Base-by-base conservation (phyloP, 192 early-diverging fungal species). In the Phycomyces nitens region DNA sequence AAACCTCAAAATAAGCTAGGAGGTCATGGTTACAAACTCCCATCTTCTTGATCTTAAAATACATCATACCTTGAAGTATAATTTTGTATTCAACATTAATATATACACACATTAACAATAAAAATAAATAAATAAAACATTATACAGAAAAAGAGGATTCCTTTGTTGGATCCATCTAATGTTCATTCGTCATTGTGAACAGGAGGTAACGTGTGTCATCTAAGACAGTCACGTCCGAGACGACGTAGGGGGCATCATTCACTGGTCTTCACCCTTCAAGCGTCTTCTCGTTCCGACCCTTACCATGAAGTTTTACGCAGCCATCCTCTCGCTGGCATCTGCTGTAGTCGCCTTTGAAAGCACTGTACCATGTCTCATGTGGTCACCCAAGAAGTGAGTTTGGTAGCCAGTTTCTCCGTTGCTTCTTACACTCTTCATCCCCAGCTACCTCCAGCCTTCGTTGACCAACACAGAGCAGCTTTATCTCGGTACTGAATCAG, bases 301-400 rank as follows among this genome's bases (percentile, higher is more conserved):
- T 47, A 14, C 18, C 18, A 68, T 68, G 66, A 68, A 68, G 66
- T 11, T 68, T 39, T 55, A 53, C 39, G 34, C 49, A 26, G 69
- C 64, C n/a, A 38, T 71, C 22, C 29, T 74, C 23, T 57, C 72
- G 5, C 53, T 74, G 10, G 54, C 54, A 5, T 66, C 73, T 20
- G 41, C 63, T 58, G 67, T 58, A 14, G 52, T 69, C 8, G 73
- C 73, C 6, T 75, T 75, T 67, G 73, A 75, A 54, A 58, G 52
- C 42, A 75, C 73, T 10, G 73, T 69, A 1, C 73, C 73, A 18
- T 69, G 64, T 50, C 21, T 75, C 12, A 39, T 69, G 24, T 75
- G 73, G 73, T 69, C 73, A n/a, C 65, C 73, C n/a, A 75, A 64
- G 44, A 60, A 64, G 73, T 75, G 70, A 60, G 18, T 12, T 51